These are phyloP conservation scores for Daldinia sp. DNA, from an alignment of 2,329 filamentous ascomycete species.

Conservation along the genomic window DNA sequence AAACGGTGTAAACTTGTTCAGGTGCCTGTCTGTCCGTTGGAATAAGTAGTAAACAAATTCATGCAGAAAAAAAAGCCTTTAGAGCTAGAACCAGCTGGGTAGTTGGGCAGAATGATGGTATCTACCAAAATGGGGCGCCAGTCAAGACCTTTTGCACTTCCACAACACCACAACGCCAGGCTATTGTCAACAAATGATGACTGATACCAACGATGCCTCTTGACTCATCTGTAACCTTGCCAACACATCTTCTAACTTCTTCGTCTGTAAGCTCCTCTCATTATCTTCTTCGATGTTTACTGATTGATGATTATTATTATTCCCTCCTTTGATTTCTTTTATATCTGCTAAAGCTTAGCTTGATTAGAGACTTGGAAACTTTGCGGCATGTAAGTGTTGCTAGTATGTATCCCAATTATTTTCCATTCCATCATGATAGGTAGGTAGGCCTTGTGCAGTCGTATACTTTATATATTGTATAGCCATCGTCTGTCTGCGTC, in stretches of 20 bases:
- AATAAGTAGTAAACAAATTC: background rate
- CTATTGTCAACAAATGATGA: conserved; percentile 10
- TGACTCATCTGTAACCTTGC: conserved; percentile 31
- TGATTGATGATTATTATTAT: background rate
- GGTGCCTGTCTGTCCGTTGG: background rate
- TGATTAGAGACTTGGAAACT: background rate
- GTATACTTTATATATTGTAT: conserved; percentile 46
- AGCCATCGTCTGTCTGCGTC: conserved; percentile 38
- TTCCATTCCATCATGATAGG: background rate
- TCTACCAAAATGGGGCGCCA: conserved; percentile 1
- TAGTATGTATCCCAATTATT: conserved; percentile 33
- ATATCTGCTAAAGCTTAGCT: conserved; percentile 1
- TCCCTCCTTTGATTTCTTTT: background rate
- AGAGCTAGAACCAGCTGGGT: conserved; percentile 23
- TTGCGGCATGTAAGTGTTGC: conserved; percentile 13
- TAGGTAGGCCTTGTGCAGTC: conserved; percentile 9
- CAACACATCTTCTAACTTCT: conserved; percentile 29
- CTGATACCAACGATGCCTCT: background rate
- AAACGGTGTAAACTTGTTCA: conserved; percentile 19
- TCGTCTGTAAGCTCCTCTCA: background rate
- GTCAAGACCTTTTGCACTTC: conserved; percentile 10
- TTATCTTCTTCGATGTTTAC: background rate
- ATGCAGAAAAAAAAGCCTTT: background rate
- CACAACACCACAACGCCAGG: conserved; percentile 25
- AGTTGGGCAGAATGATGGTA: background rate